Evolutionary conservation across 129 eudicot genomes (phyloP).

Genomic region (Lactuca saligna): DNA sequence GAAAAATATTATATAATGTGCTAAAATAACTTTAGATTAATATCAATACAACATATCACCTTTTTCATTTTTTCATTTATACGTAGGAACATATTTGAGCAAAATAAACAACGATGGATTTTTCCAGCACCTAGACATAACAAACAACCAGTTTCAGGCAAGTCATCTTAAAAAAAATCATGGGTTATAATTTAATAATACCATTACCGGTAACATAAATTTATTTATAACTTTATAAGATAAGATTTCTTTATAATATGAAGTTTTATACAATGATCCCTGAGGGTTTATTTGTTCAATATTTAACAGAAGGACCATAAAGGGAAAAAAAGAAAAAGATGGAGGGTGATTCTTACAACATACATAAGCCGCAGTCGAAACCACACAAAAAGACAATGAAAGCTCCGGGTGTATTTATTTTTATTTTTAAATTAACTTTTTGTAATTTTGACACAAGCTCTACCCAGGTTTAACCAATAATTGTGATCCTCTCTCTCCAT

Average conservation of each 20-base stretch:
- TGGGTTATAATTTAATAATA: too few relatives aligned
- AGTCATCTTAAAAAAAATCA: too few relatives aligned
- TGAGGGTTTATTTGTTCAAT: not conserved
- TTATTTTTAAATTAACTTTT: not conserved
- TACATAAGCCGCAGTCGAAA: constrained; percentile 22
- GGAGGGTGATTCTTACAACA: constrained; percentile 4
- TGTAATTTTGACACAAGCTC: constrained; percentile 22
- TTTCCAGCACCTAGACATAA: too few relatives aligned
- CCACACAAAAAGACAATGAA: constrained; percentile 23
- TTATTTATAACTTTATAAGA: too few relatives aligned
- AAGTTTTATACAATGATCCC: not conserved
- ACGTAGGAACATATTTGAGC: too few relatives aligned
- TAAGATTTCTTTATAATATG: not conserved
- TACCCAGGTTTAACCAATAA: constrained; percentile 34
- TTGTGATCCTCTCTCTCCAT: constrained; percentile 22
- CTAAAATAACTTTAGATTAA: too few relatives aligned
- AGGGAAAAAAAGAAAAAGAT: not conserved
- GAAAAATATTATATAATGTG: too few relatives aligned
- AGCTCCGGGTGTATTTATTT: constrained; percentile 12
- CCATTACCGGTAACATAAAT: too few relatives aligned
- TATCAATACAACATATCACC: too few relatives aligned
- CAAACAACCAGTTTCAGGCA: too few relatives aligned
- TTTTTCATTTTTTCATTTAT: too few relatives aligned
- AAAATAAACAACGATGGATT: too few relatives aligned
- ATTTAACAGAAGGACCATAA: not conserved